Evolutionary conservation across 208 protist species (phyloP).

Genomic region (Trypanosoma platydactyli): DNA sequence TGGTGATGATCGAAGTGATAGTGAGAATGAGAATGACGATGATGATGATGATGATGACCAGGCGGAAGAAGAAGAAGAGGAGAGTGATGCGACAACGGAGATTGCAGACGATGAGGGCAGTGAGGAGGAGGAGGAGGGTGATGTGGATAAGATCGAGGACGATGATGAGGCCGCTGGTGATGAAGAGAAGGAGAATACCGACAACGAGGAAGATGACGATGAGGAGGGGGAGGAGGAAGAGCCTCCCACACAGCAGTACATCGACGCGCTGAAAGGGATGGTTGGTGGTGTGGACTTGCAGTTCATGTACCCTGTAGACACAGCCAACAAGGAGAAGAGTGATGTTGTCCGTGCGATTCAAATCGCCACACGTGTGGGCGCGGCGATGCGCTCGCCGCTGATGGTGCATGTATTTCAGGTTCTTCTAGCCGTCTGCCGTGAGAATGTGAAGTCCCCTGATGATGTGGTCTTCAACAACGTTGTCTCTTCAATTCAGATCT

Average conservation of each 20-base stretch:
- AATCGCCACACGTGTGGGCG: conserved; percentile 62
- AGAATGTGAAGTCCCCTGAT: conserved; percentile 78
- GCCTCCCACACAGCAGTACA: conserved; percentile 82
- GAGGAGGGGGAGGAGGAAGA: conserved; percentile 64
- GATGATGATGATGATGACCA: conserved; percentile 10
- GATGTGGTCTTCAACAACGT: conserved; percentile 77
- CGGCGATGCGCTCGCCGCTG: conserved; percentile 60
- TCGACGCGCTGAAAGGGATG: conserved; percentile 82
- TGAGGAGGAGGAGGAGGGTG: too few species aligned
- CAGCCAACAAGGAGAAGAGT: conserved; percentile 71
- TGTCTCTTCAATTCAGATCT: conserved; percentile 64
- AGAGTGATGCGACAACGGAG: conserved; percentile 10
- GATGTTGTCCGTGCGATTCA: conserved; percentile 79
- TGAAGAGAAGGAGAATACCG: conserved; percentile 24
- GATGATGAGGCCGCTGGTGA: conserved; percentile 23
- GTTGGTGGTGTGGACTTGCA: conserved; percentile 82
- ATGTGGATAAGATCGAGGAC: too few species aligned
- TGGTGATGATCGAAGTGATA: conserved; percentile 22
- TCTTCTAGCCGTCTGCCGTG: conserved; percentile 77
- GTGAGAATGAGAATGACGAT: conserved; percentile 16
- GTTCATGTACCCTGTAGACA: conserved; percentile 76
- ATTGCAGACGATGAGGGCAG: conserved; percentile 24
- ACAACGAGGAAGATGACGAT: conserved; percentile 16
- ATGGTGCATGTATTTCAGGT: conserved; percentile 85
- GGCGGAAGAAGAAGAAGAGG: conserved; percentile 9